A percentile compares a stretch with the other conserved stretches of the same genome.
These are phyloP conservation scores for Adiantum capillusveneris DNA, from an alignment of 75 land plant species.

Conservation along the genomic window DNA sequence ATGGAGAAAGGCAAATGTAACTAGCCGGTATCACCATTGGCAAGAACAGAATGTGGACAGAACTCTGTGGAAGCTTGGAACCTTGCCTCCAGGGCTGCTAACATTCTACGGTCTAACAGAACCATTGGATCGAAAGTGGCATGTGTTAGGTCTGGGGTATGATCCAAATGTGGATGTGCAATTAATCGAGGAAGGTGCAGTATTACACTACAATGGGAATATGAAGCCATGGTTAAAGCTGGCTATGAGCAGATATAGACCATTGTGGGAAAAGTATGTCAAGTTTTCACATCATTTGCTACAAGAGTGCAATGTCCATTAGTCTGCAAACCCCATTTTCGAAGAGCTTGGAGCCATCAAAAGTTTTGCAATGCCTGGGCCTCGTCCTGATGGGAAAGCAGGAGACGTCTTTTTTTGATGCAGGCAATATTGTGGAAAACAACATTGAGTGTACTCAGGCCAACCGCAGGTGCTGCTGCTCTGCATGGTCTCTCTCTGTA, in stretches of 20 bases:
- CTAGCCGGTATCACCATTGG: slow-evolving; percentile 88
- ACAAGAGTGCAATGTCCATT: slow-evolving; percentile 76
- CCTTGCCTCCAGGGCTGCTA: slow-evolving; percentile 78
- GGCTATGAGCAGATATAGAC: slow-evolving; percentile 88
- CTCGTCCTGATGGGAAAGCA: too few species aligned
- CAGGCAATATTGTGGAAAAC: too few species aligned
- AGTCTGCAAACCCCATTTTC: too few species aligned
- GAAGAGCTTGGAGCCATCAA: too few species aligned
- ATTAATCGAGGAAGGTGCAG: slow-evolving; percentile 57
- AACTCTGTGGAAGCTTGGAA: slow-evolving; percentile 89
- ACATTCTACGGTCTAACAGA: slow-evolving; percentile 85
- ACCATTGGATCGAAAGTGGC: slow-evolving; percentile 73
- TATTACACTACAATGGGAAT: slow-evolving; percentile 85
- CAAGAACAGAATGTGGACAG: slow-evolving; percentile 72
- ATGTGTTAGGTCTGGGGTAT: slow-evolving; percentile 79
- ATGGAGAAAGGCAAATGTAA: slow-evolving; percentile 73
- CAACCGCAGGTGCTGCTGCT: too few species aligned
- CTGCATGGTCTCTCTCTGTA: too few species aligned
- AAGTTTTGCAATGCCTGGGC: too few species aligned
- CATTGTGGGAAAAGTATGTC: slow-evolving; percentile 87
- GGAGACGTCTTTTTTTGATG: too few species aligned
- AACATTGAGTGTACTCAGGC: too few species aligned
- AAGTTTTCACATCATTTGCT: slow-evolving; percentile 66
- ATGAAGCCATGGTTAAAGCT: slow-evolving; percentile 96
- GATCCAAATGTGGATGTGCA: slow-evolving; percentile 61